A percentile compares a stretch with the other conserved stretches of the same genome.
phyloP scores from a whole-genome alignment of 176 grass and related monocot species.

The Raddia guianensis region DNA sequence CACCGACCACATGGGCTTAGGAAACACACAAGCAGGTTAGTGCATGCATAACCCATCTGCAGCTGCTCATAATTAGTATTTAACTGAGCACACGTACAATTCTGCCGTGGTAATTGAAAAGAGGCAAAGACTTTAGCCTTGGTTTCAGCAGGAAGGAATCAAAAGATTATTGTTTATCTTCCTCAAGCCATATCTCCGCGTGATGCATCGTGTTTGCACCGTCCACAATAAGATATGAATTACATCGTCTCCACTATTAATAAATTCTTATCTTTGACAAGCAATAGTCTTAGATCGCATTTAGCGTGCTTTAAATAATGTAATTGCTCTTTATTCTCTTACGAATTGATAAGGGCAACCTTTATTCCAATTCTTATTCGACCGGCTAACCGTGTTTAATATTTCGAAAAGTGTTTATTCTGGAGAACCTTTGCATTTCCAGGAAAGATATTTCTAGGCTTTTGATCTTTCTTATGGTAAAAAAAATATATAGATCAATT shows the following conservation, averaged over 20 bases:
- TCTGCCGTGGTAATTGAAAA: slow-evolving; percentile 30
- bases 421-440: slow-evolving; percentile 39
- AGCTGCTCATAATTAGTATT: slow-evolving; percentile 46
- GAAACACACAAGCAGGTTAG: slow-evolving; percentile 36
- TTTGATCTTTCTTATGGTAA: slow-evolving; percentile 25
- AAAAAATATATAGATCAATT: background rate
- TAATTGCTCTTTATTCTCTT: slow-evolving; percentile 42
- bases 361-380: slow-evolving; percentile 44
- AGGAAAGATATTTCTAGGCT: slow-evolving; percentile 36
- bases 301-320: slow-evolving; percentile 17
- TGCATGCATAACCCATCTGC: slow-evolving; percentile 45
- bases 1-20: slow-evolving; percentile 45
- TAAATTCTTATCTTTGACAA: slow-evolving; percentile 29
- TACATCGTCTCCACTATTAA: slow-evolving; percentile 32
- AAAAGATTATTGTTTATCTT: slow-evolving; percentile 35
- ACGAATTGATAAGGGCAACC: slow-evolving; percentile 5
- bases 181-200: background rate
- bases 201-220: slow-evolving; percentile 29
- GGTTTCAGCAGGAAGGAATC: slow-evolving; percentile 54
- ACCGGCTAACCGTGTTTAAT: background rate
- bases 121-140: slow-evolving; percentile 13
- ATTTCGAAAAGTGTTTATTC: slow-evolving; percentile 32
- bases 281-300: slow-evolving; percentile 29
- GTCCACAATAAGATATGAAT: slow-evolving; percentile 38
- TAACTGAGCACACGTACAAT: slow-evolving; percentile 44